Base-by-base conservation (phyloP, 768 basidiomycete species). In the Cystofilobasidium ferigula region DNA sequence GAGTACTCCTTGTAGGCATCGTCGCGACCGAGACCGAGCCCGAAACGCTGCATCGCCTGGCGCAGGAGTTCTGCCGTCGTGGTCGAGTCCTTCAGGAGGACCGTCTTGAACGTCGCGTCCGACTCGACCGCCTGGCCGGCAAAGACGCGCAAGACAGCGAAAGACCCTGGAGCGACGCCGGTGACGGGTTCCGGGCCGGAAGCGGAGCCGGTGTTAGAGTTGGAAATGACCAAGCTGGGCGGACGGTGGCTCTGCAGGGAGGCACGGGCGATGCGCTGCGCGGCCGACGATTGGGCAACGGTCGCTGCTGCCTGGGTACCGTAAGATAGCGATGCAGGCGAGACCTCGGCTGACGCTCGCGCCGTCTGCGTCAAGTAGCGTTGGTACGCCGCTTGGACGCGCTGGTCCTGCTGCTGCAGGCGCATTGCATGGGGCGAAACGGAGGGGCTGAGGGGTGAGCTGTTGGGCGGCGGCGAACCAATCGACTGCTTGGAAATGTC, bases 51-150 rank as follows among this genome's bases (percentile, higher is more conserved):
- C 63, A 92, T 86, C 8, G 93, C 89, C 78, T 99, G 95, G 64
- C 83, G 82, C 59, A 98, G 82, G 47, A 99, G 83, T 67, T 95
- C 94, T 0, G 80, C 78, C 0, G 89, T 83, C 0, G 86, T 87
- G 0, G 94, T 97, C 0, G 84, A 85, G 6, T 87, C 79, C 72
- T 93, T 97, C 63, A 98, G 82, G 22, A 98, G 78, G 1, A 94
- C 95, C 8, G 95, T 98, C 79, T 98, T 98, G 82, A 99, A 99
- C 7, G 94, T 95, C 2, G 92, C 90, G 71, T 98, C 93, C 0
- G 91, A 89, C 74, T 91, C 85, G 69, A 98, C 74, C 70, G 89
- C 82, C 70, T 86, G 84, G 34, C 94, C 95, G 0, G 94, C 93
- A 73, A 99, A 99, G 43, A 99, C 85, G 30, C 95, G 88, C 59